These are phyloP conservation scores for Cymbidium sinense DNA, from an alignment of 106 monocot species.

Conservation along the genomic window DNA sequence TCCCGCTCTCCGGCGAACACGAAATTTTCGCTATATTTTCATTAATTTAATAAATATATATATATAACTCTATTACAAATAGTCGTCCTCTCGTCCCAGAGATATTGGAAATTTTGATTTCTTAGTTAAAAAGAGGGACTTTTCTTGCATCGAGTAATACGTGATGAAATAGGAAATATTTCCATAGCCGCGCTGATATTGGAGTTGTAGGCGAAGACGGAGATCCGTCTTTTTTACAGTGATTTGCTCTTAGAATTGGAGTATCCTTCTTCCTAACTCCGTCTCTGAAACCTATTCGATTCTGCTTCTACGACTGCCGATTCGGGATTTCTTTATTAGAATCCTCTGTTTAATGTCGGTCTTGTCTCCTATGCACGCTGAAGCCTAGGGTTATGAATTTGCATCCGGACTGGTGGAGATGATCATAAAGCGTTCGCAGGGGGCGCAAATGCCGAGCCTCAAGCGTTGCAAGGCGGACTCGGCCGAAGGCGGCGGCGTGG, in stretches of 20 bases:
- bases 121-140: not conserved
- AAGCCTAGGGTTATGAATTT: slow-evolving; percentile 14
- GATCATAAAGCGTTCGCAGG: slow-evolving; percentile 50
- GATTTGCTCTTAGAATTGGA: not conserved
- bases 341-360: not conserved
- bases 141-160: not conserved
- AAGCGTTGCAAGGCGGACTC: slow-evolving; percentile 31
- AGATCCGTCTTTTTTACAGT: not conserved
- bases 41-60: not conserved
- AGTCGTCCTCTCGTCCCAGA: too few species aligned
- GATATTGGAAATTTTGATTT: not conserved
- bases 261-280: slow-evolving; percentile 3
- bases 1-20: not conserved
- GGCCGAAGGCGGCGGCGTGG: slow-evolving; percentile 11
- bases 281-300: not conserved
- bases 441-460: slow-evolving; percentile 38
- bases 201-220: not conserved
- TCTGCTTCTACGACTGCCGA: not conserved
- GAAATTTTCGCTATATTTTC: not conserved
- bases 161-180: not conserved
- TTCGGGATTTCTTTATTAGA: not conserved
- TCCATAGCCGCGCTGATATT: not conserved
- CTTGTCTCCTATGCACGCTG: not conserved
- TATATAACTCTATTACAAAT: not conserved
- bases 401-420: slow-evolving; percentile 4